Base-by-base conservation (phyloP, 768 basidiomycete genomes). In the Tremella mesenterica region DNA sequence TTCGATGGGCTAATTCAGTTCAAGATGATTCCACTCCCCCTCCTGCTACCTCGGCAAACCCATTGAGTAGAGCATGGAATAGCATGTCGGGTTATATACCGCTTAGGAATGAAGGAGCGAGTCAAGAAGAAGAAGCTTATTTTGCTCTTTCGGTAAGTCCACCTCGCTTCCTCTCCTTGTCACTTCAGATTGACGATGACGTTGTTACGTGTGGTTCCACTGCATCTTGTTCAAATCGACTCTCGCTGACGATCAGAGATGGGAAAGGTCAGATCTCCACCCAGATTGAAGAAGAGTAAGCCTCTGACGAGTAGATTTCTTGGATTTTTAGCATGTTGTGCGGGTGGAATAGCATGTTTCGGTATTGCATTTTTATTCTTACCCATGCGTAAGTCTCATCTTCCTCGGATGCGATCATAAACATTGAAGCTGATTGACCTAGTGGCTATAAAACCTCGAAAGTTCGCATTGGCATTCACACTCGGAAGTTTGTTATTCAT, bases 101-200 rank as follows among this genome's bases (percentile, higher is more conserved):
- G 0, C 76, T 96, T 56, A 79, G 88, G 34, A 86, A 85, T 2
- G 81, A 69, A 57, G 88, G 89, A 60, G 79, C 82, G 39, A 85
- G 85, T 27, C 90, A 89, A 72, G 92, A 99, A 71, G 93, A 97
- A 63, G 90, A 96, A 67, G 92, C 93, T 2, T 93, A 85, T 80
- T 88, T 95, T 74, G 73, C 72, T 12, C 55, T 70, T 31, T 68
- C 69, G 26, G 67, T 71, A 33, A 53, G 69, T 64, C 16, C 31
- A 18, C 21, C 4, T 23, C 36, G 21, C 21, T 28, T 48, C 13
- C 12, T 12, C 43, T 21, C 12, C 13, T 21, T 44, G 21, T 12
- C 13, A 10, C 21, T 13, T 18, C 34, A 18, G 18, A 36, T 36
- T 18, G 34, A 36, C 34, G 34, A 18, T 18, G 12, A 36, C 34